Evolutionary conservation across 441 rosid species (phyloP), one percentile per base, ranked within the genome.

Genomic region (Jatropha multifida): DNA sequence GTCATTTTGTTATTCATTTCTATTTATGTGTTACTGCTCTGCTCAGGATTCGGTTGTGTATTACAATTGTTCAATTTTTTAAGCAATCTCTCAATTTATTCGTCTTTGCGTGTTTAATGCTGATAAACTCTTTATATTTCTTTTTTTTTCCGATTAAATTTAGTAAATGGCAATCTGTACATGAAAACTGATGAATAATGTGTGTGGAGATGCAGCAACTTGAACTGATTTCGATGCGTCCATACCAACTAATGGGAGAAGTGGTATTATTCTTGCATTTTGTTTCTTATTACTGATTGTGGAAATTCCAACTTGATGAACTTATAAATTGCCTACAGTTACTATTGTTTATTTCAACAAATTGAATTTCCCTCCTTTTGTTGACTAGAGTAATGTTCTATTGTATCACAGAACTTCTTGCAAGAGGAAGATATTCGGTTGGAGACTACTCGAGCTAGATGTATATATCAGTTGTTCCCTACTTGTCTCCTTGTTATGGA

Each of bases 391-490:
- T 48, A 62, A 42, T 62, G 18, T 68, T 64, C 17, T 77, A 69
- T 59, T 85, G 70, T 72, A 71, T 60, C 44, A 42, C 88, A 94
- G 98, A 84, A 78, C 83, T 88, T 84, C 69, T 81, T 85, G 80
- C 86, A 79, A 76, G 97, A 88, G 46, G 96, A 93, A 54, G 99
- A 89, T 75, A 78, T 77, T 59, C 83, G 88, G 49, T 73, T 93
- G 90, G 94, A 94, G 85, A 81, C 90, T 65, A 88, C 97, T 5
- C 92, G 96, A 76, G 88, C 96, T 70, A 88, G 94, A 89, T 86
- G 98, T 94, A 85, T 74, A 48, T 70, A 56, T 32, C 65, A 49
- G 11, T 54, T 41, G 55, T 69, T 74, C 55, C 62, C 68, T 69
- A 20, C 74, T 37, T 55, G n/a, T 74, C 11, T 66, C 52, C 69